Evolutionary conservation across 495 filamentous ascomycete genomes (phyloP).

Genomic region (Annulohypoxylon moriforme): DNA sequence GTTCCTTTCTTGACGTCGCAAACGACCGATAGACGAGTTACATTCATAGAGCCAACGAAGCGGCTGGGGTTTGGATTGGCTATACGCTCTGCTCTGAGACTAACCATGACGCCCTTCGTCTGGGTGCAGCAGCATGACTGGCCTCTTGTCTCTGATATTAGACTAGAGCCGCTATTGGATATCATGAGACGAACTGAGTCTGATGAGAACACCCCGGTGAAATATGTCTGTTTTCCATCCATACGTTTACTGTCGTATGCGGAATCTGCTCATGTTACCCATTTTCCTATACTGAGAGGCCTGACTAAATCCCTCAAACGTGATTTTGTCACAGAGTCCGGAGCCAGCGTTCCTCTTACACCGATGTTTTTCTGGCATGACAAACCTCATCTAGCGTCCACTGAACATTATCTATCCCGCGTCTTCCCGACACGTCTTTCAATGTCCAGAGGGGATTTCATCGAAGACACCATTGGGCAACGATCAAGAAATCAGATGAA

Average conservation of each 20-base stretch:
- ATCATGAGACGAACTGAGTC: slow-evolving; percentile 51
- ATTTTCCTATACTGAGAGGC: slow-evolving; percentile 49
- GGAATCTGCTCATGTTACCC: slow-evolving; percentile 53
- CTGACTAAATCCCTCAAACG: slow-evolving; percentile 54
- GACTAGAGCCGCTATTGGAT: slow-evolving; percentile 50
- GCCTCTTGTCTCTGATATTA: slow-evolving; percentile 55
- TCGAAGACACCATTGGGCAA: slow-evolving; percentile 60
- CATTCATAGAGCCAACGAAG: slow-evolving; percentile 56
- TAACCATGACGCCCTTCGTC: slow-evolving; percentile 57
- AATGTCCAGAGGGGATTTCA: slow-evolving; percentile 57
- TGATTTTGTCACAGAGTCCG: slow-evolving; percentile 44
- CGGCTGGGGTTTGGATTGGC: slow-evolving; percentile 60
- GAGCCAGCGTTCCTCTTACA: slow-evolving; percentile 52
- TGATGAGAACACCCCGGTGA: slow-evolving; percentile 43
- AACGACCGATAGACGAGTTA: slow-evolving; percentile 50
- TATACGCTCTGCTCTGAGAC: slow-evolving; percentile 56
- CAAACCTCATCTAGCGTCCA: slow-evolving; percentile 59
- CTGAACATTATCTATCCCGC: slow-evolving; percentile 55
- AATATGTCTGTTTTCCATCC: slow-evolving; percentile 57
- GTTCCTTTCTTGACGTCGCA: slow-evolving; percentile 50
- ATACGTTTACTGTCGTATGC: slow-evolving; percentile 58
- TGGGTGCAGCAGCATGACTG: slow-evolving; percentile 65
- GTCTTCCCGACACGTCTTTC: slow-evolving; percentile 56
- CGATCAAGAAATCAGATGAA: slow-evolving; percentile 61
- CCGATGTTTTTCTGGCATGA: slow-evolving; percentile 65